Percentiles rank a stretch among this genome's conserved stretches.
Evolutionary conservation across 2,329 filamentous ascomycete species (phyloP).

Genomic region (Diaporthe caulivora): DNA sequence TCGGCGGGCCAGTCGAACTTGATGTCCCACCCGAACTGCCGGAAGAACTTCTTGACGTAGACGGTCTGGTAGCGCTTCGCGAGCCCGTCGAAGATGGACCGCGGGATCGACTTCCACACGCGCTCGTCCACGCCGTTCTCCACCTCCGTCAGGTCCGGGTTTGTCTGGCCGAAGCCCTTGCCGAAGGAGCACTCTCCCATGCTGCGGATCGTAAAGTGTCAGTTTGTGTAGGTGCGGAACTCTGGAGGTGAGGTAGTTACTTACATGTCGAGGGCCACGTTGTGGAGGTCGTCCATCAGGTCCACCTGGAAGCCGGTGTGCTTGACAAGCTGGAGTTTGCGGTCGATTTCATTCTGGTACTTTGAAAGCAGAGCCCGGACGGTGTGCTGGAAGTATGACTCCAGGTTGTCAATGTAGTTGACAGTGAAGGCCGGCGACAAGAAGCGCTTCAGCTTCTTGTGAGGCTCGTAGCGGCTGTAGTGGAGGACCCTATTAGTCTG

Average conservation of each 20-base stretch:
- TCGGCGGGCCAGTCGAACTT: conserved; percentile 42
- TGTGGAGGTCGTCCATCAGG: conserved; percentile 46
- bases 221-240: neutral
- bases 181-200: conserved; percentile 47
- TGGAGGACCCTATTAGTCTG: neutral
- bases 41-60: conserved; percentile 41
- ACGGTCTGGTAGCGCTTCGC: conserved; percentile 39
- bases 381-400: conserved; percentile 42
- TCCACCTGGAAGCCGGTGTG: conserved; percentile 42
- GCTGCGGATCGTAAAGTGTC: neutral
- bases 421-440: conserved; percentile 46
- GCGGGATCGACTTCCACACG: conserved; percentile 41
- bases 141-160: conserved; percentile 38
- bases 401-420: conserved; percentile 45
- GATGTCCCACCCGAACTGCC: conserved; percentile 40
- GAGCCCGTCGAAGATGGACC: conserved; percentile 41
- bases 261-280: conserved; percentile 45
- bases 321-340: conserved; percentile 25
- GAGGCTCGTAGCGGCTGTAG: conserved; percentile 43
- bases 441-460: conserved; percentile 45
- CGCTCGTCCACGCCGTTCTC: conserved; percentile 41
- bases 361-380: conserved; percentile 40
- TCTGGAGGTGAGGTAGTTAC: neutral
- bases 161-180: conserved; percentile 46
- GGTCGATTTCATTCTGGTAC: conserved; percentile 34